Conservation (phyloP, 192 early-diverging fungal species). For the Martensiomyces pterosporus region DNA sequence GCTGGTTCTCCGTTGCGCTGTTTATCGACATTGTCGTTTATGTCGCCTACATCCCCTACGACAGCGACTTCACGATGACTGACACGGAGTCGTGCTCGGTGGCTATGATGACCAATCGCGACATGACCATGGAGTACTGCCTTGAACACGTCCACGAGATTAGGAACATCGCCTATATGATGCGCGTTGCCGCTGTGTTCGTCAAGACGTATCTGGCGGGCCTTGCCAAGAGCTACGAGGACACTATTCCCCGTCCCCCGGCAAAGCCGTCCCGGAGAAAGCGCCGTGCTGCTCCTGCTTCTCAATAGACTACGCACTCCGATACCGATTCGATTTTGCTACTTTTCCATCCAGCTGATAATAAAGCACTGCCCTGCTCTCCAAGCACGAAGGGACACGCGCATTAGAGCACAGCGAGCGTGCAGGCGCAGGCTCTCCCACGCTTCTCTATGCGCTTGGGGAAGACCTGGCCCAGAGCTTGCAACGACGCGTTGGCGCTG, state of each 20-base stretch:
- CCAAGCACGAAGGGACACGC: too few species aligned
- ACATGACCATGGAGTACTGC: constrained; percentile 30
- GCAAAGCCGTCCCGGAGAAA: background rate
- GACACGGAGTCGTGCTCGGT: constrained; percentile 31
- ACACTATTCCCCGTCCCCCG: constrained; percentile 1
- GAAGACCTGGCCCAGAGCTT: too few species aligned
- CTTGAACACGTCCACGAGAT: constrained; percentile 47
- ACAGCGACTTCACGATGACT: constrained; percentile 25
- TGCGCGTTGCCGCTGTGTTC: constrained; percentile 17
- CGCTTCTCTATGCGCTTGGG: too few species aligned
- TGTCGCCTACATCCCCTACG: constrained; percentile 8
- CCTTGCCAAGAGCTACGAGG: constrained; percentile 18
- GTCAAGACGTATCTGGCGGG: constrained; percentile 25
- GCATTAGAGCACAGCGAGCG: too few species aligned
- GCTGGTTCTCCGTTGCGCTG: constrained; percentile 37
- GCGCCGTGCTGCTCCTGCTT: too few species aligned
- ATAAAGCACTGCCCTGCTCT: too few species aligned
- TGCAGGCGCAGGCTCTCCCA: too few species aligned
- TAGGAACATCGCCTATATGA: constrained; percentile 23
- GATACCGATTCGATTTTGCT: too few species aligned
- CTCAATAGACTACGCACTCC: too few species aligned
- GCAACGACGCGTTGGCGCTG: too few species aligned
- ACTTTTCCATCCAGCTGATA: too few species aligned
- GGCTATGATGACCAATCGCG: constrained; percentile 29
- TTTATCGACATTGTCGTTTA: constrained; percentile 24